Base-by-base conservation (phyloP, 73 alveolate genomes). In the Paramecium bursaria region DNA sequence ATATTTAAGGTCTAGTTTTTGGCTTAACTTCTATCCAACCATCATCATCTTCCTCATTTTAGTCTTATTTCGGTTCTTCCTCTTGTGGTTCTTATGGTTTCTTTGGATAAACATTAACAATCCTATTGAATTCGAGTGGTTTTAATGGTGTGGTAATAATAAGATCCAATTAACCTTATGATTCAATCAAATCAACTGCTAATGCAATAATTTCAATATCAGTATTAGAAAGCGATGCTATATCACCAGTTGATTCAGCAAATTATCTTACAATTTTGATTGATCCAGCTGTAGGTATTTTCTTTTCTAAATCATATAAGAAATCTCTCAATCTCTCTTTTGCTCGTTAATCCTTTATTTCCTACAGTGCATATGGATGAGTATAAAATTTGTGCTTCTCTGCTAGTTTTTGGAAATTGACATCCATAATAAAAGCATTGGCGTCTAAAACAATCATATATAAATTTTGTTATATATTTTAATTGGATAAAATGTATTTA, bases 381-480 rank as follows among this genome's bases (percentile, higher is more conserved):
- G 89, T 79, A 26, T 48, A 14, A 54, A 79, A 53, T 25, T 67
- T 25, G 22, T 79, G 54, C 19, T 79, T 60, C 3, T 52, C 57
- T 61, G 75, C 51, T 22, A 79, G 89, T 25, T 48, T 44, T 31
- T 79, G 54, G 23, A 79, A 79, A 55, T 79, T 51, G 39, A 79
- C 30, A 46, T 73, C 75, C 42, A 53, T 79, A 47, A 79, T 79
- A 23, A 79, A 79, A 15, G 89, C 89, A 52, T 79, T 79, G 46
- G 89, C 76, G 54, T 79, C 89, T 54, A 79, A n/a, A n/a, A n/a
- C n/a, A n/a, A n/a, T n/a, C n/a, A n/a, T n/a, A 48, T 50, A 79
- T 73, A 53, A 79, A 79, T 39, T 53, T 55, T 22, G 48, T 61
- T 73, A 53, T 79, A 35, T 79, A 53, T 31, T 14, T 52, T 53